Percentiles rank a stretch among this genome's conserved stretches.
Conservation (phyloP, 2,329 filamentous ascomycete species). For the Penicillium verrucosum region DNA sequence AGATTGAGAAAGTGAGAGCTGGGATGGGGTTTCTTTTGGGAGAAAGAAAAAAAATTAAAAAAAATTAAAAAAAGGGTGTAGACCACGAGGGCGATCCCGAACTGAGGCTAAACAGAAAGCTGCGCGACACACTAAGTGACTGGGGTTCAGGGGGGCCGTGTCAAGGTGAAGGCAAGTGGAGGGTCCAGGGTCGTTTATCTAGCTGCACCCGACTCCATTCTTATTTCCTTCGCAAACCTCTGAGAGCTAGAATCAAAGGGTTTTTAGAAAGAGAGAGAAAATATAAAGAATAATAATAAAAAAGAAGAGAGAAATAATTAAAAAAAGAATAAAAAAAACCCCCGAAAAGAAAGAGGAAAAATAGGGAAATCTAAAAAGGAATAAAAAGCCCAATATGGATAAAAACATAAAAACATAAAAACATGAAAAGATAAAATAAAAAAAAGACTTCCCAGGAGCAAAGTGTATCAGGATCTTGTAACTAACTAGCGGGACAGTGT, state of each 20-base stretch:
- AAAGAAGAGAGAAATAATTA: conserved; percentile 7
- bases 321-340: conserved; percentile 3
- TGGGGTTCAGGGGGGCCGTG: conserved; percentile 26
- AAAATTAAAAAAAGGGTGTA: conserved; percentile 6
- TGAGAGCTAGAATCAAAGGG: conserved; percentile 11
- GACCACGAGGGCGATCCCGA: conserved; percentile 20
- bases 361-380: conserved; percentile 5
- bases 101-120: conserved; percentile 23
- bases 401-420: neutral
- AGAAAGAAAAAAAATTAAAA: conserved; percentile 10
- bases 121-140: conserved; percentile 27
- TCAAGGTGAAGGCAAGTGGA: conserved; percentile 29
- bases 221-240: conserved; percentile 11
- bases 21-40: conserved; percentile 8
- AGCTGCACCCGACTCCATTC: conserved; percentile 33
- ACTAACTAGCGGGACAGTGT: conserved; percentile 40
- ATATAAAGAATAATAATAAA: neutral
- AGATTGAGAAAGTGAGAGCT: conserved; percentile 13
- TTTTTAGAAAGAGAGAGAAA: neutral
- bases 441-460: conserved; percentile 8
- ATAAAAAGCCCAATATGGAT: conserved; percentile 14
- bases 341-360: conserved; percentile 9
- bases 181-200: conserved; percentile 42
- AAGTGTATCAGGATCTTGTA: conserved; percentile 34
- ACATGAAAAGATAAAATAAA: conserved; percentile 1